These are phyloP conservation scores for Aspergillus baeticus DNA, from an alignment of 495 filamentous ascomycete genomes.

Conservation along the genomic window DNA sequence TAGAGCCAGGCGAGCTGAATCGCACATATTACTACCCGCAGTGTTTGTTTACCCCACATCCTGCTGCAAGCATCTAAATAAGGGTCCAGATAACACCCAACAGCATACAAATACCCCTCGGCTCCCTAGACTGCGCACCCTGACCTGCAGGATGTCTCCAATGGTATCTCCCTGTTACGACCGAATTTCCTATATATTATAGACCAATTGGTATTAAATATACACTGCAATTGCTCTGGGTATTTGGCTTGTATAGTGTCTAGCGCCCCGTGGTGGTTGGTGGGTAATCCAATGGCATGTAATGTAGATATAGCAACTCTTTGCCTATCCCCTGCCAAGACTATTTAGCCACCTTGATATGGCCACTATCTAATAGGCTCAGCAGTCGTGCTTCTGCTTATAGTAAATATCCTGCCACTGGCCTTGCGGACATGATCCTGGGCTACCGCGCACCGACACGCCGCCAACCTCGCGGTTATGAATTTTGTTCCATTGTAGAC, in stretches of 20 bases:
- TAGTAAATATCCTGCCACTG: conserved; percentile 6
- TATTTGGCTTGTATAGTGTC: background rate
- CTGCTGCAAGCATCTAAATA: background rate
- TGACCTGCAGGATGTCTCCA: too few species aligned
- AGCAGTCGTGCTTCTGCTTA: background rate
- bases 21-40: background rate
- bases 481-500: conserved; percentile 9
- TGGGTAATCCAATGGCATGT: background rate
- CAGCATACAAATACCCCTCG: background rate
- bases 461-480: conserved; percentile 10
- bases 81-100: background rate
- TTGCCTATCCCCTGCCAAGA: conserved; percentile 1
- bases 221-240: background rate
- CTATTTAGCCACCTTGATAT: background rate
- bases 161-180: too few species aligned
- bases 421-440: conserved; percentile 2
- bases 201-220: background rate
- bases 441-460: background rate
- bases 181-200: too few species aligned
- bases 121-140: too few species aligned
- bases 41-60: background rate
- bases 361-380: background rate
- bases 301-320: background rate
- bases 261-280: too few species aligned
- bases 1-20: background rate